Evolutionary conservation across 305 asterid species (phyloP).

Genomic region (Plantago coronopus): DNA sequence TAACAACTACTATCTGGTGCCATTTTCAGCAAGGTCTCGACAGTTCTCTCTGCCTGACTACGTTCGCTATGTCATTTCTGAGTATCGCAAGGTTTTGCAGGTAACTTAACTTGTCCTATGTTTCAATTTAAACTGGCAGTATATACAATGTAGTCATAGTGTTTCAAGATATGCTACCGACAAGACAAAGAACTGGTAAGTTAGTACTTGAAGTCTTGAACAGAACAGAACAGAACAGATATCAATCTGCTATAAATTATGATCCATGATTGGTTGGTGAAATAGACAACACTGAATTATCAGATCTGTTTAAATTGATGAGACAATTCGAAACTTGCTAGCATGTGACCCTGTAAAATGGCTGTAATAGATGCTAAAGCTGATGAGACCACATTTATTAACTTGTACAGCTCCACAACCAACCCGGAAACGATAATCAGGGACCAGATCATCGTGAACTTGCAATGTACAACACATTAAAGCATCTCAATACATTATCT

Average conservation of each 20-base stretch:
- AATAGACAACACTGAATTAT: neutral
- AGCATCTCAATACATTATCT: too few relatives aligned
- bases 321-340: neutral
- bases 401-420: too few relatives aligned
- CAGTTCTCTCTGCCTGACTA: constrained; percentile 63
- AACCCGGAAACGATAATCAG: neutral
- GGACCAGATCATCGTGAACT: too few relatives aligned
- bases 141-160: too few relatives aligned
- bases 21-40: constrained; percentile 62
- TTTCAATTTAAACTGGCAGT: too few relatives aligned
- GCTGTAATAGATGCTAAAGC: neutral
- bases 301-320: neutral
- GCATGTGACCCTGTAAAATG: neutral
- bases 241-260: too few relatives aligned
- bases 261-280: too few relatives aligned
- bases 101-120: constrained; percentile 20
- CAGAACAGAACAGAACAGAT: too few relatives aligned
- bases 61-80: constrained; percentile 47
- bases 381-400: neutral
- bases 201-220: too few relatives aligned
- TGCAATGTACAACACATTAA: too few relatives aligned
- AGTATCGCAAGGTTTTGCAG: constrained; percentile 53
- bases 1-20: constrained; percentile 67
- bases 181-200: too few relatives aligned
- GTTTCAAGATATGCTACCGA: too few relatives aligned